Evolutionary conservation across 805 yeast species (phyloP).

Genomic region (Spathaspora passalidarum): DNA sequence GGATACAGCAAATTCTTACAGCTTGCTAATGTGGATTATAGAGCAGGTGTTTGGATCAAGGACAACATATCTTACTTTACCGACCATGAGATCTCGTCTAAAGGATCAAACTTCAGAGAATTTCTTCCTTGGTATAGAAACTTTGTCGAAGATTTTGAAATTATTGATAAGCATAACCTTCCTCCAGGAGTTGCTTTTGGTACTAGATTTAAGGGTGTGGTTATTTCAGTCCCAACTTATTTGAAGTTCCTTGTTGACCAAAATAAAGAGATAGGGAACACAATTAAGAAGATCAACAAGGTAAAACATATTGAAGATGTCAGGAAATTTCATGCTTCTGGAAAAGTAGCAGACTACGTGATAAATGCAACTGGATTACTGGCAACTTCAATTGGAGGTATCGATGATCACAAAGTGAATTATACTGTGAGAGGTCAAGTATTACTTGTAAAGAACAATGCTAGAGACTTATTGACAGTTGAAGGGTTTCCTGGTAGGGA

Average conservation of each 20-base stretch:
- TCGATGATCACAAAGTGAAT: conserved; percentile 36
- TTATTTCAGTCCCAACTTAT: conserved; percentile 58
- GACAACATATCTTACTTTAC: conserved; percentile 17
- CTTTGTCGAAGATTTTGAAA: conserved; percentile 38
- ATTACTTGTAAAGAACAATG: conserved; percentile 46
- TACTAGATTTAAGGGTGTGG: conserved; percentile 49
- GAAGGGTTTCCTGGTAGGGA: conserved; percentile 28
- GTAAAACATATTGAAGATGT: conserved; percentile 50
- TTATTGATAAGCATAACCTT: conserved; percentile 32
- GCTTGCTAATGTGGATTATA: conserved; percentile 46
- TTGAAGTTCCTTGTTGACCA: conserved; percentile 49
- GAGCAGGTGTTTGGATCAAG: conserved; percentile 43
- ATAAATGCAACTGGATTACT: conserved; percentile 58
- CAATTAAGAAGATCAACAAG: conserved; percentile 37
- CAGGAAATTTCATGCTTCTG: conserved; percentile 34
- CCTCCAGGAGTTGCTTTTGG: conserved; percentile 43
- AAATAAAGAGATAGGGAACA: conserved; percentile 46
- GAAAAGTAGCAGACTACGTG: conserved; percentile 45
- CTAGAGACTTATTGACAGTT: conserved; percentile 27
- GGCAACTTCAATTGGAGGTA: conserved; percentile 45
- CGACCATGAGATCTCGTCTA: conserved; percentile 8
- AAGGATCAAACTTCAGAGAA: conserved; percentile 6
- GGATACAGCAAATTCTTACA: conserved; percentile 47
- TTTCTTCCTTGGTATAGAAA: conserved; percentile 46
- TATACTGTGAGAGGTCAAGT: conserved; percentile 63